These are phyloP conservation scores for Penicillium macrosclerotiorum DNA, from an alignment of 495 filamentous ascomycete genomes.

Conservation along the genomic window DNA sequence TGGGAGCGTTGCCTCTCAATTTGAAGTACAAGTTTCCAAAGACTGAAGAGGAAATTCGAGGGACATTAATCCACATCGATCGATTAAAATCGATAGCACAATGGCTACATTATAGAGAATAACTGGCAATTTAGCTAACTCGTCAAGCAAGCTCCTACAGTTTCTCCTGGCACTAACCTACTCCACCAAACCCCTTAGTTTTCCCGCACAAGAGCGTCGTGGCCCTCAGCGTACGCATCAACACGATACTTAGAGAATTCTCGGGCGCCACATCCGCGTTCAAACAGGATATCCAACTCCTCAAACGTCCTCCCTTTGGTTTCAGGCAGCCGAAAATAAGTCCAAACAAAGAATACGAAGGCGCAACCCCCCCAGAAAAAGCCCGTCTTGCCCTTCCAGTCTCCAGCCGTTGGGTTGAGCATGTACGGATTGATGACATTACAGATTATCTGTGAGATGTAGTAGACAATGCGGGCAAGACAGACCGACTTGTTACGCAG, in stretches of 20 bases:
- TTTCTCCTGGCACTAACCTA: not conserved
- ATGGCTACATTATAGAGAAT: not conserved
- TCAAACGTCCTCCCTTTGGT: slow-evolving; percentile 48
- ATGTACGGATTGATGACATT: slow-evolving; percentile 33
- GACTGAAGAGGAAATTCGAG: not conserved
- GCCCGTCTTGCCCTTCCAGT: slow-evolving; percentile 39
- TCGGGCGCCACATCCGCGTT: slow-evolving; percentile 42
- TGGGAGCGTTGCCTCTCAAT: too few species aligned
- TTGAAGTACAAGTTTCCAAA: too few species aligned
- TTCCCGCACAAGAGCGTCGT: not conserved
- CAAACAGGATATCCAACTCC: slow-evolving; percentile 58
- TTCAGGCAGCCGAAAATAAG: slow-evolving; percentile 43
- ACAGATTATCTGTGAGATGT: slow-evolving; percentile 29
- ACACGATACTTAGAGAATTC: slow-evolving; percentile 40
- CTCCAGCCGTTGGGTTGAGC: slow-evolving; percentile 38
- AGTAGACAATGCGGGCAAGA: slow-evolving; percentile 31
- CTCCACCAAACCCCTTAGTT: not conserved
- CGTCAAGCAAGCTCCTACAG: not conserved
- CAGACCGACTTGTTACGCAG: slow-evolving; percentile 39
- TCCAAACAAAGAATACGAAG: slow-evolving; percentile 29
- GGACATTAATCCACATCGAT: not conserved
- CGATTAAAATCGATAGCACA: not conserved
- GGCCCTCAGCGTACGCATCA: slow-evolving; percentile 8
- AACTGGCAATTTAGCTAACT: not conserved
- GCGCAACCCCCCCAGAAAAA: slow-evolving; percentile 35